Conservation (phyloP, 2,329 filamentous ascomycete species). For the Paraphaeosphaeria sporulosa region DNA sequence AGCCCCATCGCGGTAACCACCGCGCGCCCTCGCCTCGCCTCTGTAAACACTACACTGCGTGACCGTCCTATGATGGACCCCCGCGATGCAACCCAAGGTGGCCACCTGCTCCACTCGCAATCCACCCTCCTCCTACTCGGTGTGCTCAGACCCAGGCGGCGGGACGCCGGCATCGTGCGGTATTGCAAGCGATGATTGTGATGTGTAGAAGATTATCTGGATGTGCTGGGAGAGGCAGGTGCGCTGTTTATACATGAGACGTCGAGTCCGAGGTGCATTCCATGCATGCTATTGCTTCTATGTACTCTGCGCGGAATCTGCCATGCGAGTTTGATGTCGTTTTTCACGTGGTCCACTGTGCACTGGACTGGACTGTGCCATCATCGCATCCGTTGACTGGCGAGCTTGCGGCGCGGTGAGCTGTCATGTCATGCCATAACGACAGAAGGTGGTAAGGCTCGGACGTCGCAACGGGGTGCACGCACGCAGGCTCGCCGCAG, state of each 20-base stretch:
- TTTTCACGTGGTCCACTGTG: neutral
- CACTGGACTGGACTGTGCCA: neutral
- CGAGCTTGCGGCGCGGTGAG: conserved; percentile 2
- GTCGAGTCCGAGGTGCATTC: neutral
- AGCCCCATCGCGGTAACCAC: neutral
- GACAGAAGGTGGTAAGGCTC: conserved; percentile 8
- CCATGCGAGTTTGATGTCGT: neutral
- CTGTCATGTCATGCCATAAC: neutral
- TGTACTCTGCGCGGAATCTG: neutral
- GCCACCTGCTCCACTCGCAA: conserved; percentile 6
- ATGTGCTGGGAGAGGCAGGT: conserved; percentile 4
- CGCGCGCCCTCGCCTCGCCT: neutral
- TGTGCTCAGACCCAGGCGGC: neutral
- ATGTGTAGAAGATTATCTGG: neutral
- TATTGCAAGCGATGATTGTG: neutral
- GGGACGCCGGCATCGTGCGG: neutral
- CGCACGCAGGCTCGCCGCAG: conserved; percentile 2
- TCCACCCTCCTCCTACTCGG: too few species aligned
- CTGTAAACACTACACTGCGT: too few species aligned
- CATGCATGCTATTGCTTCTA: neutral
- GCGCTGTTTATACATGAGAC: conserved; percentile 1
- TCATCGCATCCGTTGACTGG: neutral
- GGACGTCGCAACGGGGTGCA: conserved; percentile 5
- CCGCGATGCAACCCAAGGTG: conserved; percentile 14
- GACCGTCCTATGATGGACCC: neutral